Base-by-base conservation (phyloP, 2,329 filamentous ascomycete species). In the Seiridium cupressi region DNA sequence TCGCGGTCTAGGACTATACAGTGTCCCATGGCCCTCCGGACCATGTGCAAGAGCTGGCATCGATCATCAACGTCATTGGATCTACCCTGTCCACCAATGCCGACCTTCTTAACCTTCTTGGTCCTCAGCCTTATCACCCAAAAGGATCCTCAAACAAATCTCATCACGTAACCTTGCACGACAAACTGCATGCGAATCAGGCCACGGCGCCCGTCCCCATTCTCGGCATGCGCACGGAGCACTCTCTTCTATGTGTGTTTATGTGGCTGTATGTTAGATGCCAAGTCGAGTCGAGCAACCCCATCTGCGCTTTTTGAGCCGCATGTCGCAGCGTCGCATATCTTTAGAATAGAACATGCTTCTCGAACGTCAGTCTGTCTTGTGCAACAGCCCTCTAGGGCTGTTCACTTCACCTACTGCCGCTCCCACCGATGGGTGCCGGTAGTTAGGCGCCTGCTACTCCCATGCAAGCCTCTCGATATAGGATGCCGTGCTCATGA, bases 321-420 rank as follows among this genome's bases (percentile, higher is more conserved):
- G 40, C 54, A 57, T 34, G 54, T 44, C 32, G 18, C 18, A 26
- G 18, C 18, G 44, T 38, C 42, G 54, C n/a, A 13, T 57, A 47
- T 58, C 55, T 58, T 51, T 51, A 58, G 55, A 58, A 58, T 18
- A 31, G 55, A 51, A 49, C 55, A 51, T 58, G 32, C 44, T 58
- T 58, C 55, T 58, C 46, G 55, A 58, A 26, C 13, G n/a, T 10
- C n/a, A 18, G 32, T 58, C 36, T 31, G 11, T 44, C 13, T 40
- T 46, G 6, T 5, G 38, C 38, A 42, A 8, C 38, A 42, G 13
- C 38, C 13, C 38, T 8, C 38, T 42, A 13, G 18, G 18, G 18
- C 18, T 26, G 18, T 26, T 26, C 18, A 26, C 18, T 26, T 26
- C 18, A 26, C 18, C 18, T 26, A 26, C 18, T 26, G 18, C 18